Base-by-base conservation (phyloP, 2,329 filamentous ascomycete species). In the Ceratocystis huliohia region DNA sequence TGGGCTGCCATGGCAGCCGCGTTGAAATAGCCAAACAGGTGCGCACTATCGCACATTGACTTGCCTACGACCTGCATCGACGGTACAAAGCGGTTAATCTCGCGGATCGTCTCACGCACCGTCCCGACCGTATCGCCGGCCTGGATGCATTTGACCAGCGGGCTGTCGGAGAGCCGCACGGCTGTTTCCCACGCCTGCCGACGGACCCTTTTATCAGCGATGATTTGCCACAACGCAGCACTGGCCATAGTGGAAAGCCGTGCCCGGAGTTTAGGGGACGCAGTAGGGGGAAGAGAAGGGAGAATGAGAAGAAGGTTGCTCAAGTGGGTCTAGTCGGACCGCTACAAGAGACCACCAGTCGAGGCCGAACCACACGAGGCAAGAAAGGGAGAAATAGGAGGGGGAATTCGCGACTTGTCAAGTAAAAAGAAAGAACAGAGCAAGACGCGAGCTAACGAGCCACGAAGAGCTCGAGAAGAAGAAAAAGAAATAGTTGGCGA, bases 21-120 rank as follows among this genome's bases (percentile, higher is more conserved):
- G 67, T 69, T 74, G 57, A 76, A 76, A 10, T 70, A 69, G n/a
- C 70, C 68, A 41, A 75, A 71, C 10, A 76, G 69, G 28, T 71
- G 72, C 37, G 71, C 70, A 50, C 71, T 74, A 50, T 76, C 74
- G 67, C 72, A 73, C 25, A 75, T 67, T 2, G 74, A 75, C 67
- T 72, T 71, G n/a, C 71, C 74, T 70, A 75, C 71, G 8, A 75
- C 71, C 61, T 75, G 74, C 68, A 76, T 74, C 25, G 73, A 70
- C 0, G 74, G 74, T 1, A 75, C 71, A 65, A 70, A 74, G 66
- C 20, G 67, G 61, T 70, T 64, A 5, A 68, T 68, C 17, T 68
- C 66, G 28, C 61, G 64, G 20, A 68, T 66, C 3, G 63, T 62
- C 59, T 68, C 66, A 53, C 66, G 66, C 33, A 68, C 66, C 5